Evolutionary conservation across 2,329 filamentous ascomycete genomes (phyloP), one percentile per base, ranked within the genome.

Genomic region (Calonectria montana): DNA sequence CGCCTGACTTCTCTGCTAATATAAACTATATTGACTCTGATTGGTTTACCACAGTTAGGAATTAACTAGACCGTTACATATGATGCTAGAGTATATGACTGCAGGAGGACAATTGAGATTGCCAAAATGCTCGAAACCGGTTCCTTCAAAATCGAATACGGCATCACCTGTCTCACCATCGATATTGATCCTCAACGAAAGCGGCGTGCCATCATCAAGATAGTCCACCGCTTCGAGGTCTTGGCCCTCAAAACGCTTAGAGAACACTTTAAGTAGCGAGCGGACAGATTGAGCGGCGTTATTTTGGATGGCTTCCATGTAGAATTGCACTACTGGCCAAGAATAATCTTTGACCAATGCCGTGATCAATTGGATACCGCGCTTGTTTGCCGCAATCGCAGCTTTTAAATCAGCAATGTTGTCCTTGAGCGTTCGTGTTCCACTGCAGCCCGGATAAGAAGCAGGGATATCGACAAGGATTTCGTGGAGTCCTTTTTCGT

Each of bases 391-490:
- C 0, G 95, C 94, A 18, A 97, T 92, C 80, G 97, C 94, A 0
- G 95, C 95, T 81, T 96, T 95, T 47, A 97, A 87, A 80, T 97
- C 95, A 62, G 94, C 95, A 75, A 97, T 87, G 80, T 97, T 97
- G 82, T 97, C 95, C 12, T 90, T 91, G 1, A 97, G 86, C 79
- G 94, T 95, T 48, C 94, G 87, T 0, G 94, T 96, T 3, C 94
- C 94, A 67, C 90, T 92, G 83, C 94, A 97, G 1, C 93, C 94
- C 0, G 92, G 91, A 75, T 94, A 91, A 75, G 92, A 87, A 0
- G 93, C 93, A 0, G 95, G 95, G 73, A 95, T 93, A n/a, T 91
- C 87, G 67, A 94, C 90, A 5, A 97, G 86, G 0, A 94, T 85
- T 74, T 95, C 89, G 0, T 89, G 91, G 63, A 97, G 93, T 4